Base-by-base conservation (phyloP, 176 grass and related monocot genomes). In the Lolium rigidum region DNA sequence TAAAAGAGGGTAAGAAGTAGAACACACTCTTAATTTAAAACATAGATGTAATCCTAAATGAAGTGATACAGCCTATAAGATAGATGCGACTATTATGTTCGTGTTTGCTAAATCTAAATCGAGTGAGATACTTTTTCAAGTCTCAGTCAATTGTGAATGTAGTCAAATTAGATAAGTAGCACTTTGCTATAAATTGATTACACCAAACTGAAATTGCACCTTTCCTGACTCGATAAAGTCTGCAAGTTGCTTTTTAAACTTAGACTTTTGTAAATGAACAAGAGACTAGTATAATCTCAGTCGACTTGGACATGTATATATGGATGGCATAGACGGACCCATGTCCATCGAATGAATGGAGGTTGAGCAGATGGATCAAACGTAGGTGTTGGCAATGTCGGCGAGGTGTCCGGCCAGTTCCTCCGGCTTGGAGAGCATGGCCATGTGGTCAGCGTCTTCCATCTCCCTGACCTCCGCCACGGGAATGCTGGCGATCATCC, bases 391-490 rank as follows among this genome's bases (percentile, higher is more conserved):
- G 39, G 85, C 88, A 60, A 94, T 56, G 10, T 93, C 84, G 6
- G 44, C 76, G 43, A 97, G 82, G 28, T 70, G 84, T 10, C 22
- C 2, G 0, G 38, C 71, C 2, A 94, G 90, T 50, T 95, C 77
- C 5, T 15, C 35, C 1, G 95, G 90, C 18, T 47, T n/a, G 1
- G 95, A 97, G 55, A 97, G 25, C 95, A 97, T 95, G 16, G 75
- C 69, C 95, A 95, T 93, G 61, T 97, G 95, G 67, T 97, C 95
- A 2, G 92, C 80, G 13, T 35, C 7, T 10, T 85, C 63, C 13
- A 89, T 91, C 81, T 84, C 85, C 85, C 81, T 89, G 13, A 93
- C 92, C 77, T 91, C 91, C 5, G 59, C 77, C n/a, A 86, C 79
- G 0, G 62, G 65, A 18, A 67, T 48, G n/a, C 18, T 76, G n/a